Base-by-base conservation (phyloP, 768 basidiomycete species). In the Suillus subluteus region DNA sequence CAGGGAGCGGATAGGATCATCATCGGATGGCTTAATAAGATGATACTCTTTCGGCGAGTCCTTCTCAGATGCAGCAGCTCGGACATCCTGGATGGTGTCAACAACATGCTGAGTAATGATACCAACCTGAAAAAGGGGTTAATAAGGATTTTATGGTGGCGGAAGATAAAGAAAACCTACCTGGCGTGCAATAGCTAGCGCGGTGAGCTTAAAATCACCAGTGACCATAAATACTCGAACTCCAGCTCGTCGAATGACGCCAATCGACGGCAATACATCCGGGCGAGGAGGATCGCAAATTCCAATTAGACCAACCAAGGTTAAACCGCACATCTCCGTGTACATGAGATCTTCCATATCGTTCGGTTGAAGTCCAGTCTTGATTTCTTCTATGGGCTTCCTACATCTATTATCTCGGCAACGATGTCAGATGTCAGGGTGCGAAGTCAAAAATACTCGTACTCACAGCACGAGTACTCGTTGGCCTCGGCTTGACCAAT, bases 261-360 rank as follows among this genome's bases (percentile, higher is more conserved):
- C 67, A 4, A 86, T 81, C n/a, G 85, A 81, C 3, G 74, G 77
- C 12, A 77, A 73, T 26, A 80, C 79, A 62, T 84, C 81, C 16
- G 78, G 79, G n/a, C 84, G 79, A 40, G 84, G 84, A 15, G 84
- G 84, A 65, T 86, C 85, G 68, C 78, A 77, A 66, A 86, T 80
- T 37, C 83, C 84, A 23, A 81, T 76, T 1, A 86, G 77, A 32
- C 83, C 85, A 13, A 83, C 73, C 65, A 85, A 78, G 12, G 73
- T 79, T 66, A 84, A 73, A 38, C 73, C 77, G 30, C 73, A 61
- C 63, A 66, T 76, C 74, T 48, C 80, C 74, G 44, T 71, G 66
- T 65, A 77, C 65, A 74, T 78, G 18, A 82, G 79, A 30, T 84
- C 82, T 12, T 68, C 66, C 37, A 71, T 1, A n/a, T 67, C 23